Evolutionary conservation across 805 yeast species (phyloP), one percentile per base, ranked within the genome.

Genomic region (Saturnispora serradocipensis): DNA sequence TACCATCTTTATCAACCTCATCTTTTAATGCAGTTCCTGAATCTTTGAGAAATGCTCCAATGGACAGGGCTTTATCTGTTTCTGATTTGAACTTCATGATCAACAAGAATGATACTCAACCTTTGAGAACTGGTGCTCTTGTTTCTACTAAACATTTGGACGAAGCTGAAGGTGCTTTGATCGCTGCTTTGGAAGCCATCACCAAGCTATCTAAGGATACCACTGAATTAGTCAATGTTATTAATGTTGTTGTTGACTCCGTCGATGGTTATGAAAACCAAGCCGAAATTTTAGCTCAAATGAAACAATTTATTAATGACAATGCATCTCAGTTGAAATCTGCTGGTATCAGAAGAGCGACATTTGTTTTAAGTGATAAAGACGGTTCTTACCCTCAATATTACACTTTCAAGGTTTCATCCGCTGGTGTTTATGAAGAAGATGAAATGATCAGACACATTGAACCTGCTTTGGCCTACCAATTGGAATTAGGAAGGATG

Each of bases 391-490:
- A 91, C 70, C 99, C 99, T 61, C 87, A 86, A 69, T 93, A 91
- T 75, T 93, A 84, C 74, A 93, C 98, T 38, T 93, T 88, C 79
- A 87, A 86, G 63, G 57, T 62, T 16, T 40, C 60, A 15, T 47
- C 56, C 1, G 50, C 91, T 55, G 95, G 95, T 49, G 76, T 77
- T 36, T 93, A 86, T 66, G 63, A 61, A 35, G 99, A 93, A 72
- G 96, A 93, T 72, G 81, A 84, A 70, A 90, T 90, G 20, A 86
- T 93, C 67, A 89, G 99, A 74, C 97, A 93, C 67, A 89, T 93
- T 60, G 98, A 93, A 70, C 99, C 99, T 24, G 97, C 98, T 42
- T 76, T 91, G 62, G 98, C 99, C 49, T 93, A 82, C 86, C 99
- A 93, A 74, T 78, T 93, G 59, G 99, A 93, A 72, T 77, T 93